A percentile compares a stretch with the other conserved stretches of the same genome.
phyloP scores from a whole-genome alignment of 306 rosid genomes.

The Fragaria nilgerrensis region DNA sequence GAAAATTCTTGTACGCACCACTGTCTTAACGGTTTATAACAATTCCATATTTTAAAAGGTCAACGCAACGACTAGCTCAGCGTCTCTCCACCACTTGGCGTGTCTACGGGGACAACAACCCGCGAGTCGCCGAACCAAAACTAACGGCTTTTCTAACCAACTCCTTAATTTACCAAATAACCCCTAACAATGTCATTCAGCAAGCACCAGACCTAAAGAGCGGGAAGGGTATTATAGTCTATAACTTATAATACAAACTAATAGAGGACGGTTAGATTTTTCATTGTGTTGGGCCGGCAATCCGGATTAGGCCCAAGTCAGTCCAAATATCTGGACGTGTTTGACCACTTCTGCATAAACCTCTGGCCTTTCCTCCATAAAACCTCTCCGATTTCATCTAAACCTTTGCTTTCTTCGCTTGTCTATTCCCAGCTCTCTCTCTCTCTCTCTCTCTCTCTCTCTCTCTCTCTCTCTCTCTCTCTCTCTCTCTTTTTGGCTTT shows the following conservation, averaged over 20 bases:
- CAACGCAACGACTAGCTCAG: background rate
- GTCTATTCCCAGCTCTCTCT: background rate
- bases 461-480: background rate
- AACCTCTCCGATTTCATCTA: slow-evolving; percentile 24
- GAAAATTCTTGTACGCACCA: too few relatives aligned
- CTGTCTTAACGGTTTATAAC: too few relatives aligned
- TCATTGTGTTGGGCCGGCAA: slow-evolving; percentile 13
- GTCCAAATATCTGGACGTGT: background rate
- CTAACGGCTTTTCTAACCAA: background rate
- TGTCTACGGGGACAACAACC: background rate
- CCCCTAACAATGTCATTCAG: background rate
- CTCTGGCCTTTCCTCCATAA: slow-evolving; percentile 14
- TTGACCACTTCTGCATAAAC: slow-evolving; percentile 29
- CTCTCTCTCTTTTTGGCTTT: background rate
- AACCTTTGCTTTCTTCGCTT: slow-evolving; percentile 16
- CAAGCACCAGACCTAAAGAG: too few relatives aligned
- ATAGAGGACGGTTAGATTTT: background rate
- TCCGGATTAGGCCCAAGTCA: background rate
- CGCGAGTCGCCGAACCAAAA: background rate
- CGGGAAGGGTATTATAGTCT: too few relatives aligned
- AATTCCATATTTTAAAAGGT: background rate
- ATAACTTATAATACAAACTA: too few relatives aligned
- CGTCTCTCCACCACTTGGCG: slow-evolving; percentile 3
- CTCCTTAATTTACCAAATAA: background rate
- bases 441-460: too few relatives aligned